These are phyloP conservation scores for Podospora pseudoanserina DNA, from an alignment of 495 filamentous ascomycete species.

Conservation along the genomic window DNA sequence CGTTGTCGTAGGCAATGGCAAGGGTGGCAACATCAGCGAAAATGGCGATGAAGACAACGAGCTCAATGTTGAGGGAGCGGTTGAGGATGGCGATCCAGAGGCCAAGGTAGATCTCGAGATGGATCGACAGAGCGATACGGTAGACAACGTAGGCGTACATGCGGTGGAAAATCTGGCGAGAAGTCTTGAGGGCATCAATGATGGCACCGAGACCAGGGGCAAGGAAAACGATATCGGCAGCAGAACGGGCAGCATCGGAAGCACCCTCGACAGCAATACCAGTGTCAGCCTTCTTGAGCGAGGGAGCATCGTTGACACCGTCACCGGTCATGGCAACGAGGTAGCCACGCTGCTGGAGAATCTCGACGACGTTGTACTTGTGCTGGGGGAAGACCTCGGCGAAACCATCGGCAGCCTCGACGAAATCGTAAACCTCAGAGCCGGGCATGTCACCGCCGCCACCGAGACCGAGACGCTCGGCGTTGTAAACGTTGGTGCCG, in stretches of 20 bases:
- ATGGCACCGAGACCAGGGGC: conserved; percentile 88
- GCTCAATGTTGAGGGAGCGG: conserved; percentile 74
- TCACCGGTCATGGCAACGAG: conserved; percentile 98
- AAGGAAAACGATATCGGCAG: conserved; percentile 91
- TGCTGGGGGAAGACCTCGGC: conserved; percentile 96
- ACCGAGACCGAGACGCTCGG: conserved; percentile 76
- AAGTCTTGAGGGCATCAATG: conserved; percentile 89
- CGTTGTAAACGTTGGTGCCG: conserved; percentile 91
- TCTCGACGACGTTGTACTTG: conserved; percentile 96
- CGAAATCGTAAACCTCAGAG: conserved; percentile 90
- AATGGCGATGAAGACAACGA: conserved; percentile 90
- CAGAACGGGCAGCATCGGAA: conserved; percentile 87
- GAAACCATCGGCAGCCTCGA: conserved; percentile 92
- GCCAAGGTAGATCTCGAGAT: conserved; percentile 84
- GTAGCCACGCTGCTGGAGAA: conserved; percentile 94
- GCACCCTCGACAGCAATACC: conserved; percentile 93
- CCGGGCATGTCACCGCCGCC: conserved; percentile 88
- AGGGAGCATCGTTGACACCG: conserved; percentile 95
- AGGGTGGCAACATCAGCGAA: conserved; percentile 93
- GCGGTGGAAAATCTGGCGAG: conserved; percentile 92
- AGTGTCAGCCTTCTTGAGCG: conserved; percentile 92
- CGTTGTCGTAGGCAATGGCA: conserved; percentile 91
- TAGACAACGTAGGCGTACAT: conserved; percentile 98
- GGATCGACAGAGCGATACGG: conserved; percentile 88
- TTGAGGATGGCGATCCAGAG: conserved; percentile 87